These are phyloP conservation scores for Parasitella parasitica DNA, from an alignment of 371 early-diverging fungal genomes.

Conservation along the genomic window DNA sequence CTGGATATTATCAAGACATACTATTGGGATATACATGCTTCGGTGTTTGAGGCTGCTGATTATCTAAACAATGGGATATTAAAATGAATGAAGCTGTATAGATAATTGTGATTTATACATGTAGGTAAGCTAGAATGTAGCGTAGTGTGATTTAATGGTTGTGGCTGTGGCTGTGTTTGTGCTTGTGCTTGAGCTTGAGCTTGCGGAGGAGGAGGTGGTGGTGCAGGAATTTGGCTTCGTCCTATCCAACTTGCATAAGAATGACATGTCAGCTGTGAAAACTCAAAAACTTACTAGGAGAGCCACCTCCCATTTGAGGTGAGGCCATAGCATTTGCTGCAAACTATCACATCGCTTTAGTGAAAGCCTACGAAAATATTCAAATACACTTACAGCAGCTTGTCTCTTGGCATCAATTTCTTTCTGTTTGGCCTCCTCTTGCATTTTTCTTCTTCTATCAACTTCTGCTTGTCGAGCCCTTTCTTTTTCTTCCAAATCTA, in stretches of 20 bases:
- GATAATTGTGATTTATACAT: not conserved
- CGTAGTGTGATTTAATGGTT: no score
- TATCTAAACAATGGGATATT: not conserved
- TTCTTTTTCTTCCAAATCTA: conserved; percentile 19
- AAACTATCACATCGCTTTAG: not conserved
- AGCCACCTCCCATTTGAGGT: conserved; percentile 13
- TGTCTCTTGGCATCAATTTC: conserved; percentile 18
- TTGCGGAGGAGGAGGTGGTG: conserved; percentile 18
- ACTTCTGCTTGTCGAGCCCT: conserved; percentile 21
- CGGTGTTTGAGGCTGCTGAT: not conserved
- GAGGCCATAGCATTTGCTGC: conserved; percentile 15
- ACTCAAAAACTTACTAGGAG: conserved; percentile 3
- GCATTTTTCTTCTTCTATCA: conserved; percentile 29
- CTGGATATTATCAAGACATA: not conserved
- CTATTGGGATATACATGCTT: conserved; percentile 9
- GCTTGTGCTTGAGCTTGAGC: no score
- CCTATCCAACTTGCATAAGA: not conserved
- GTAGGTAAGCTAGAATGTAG: not conserved
- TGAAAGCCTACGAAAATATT: no score
- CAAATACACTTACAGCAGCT: conserved; percentile 10
- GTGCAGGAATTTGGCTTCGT: conserved; percentile 27
- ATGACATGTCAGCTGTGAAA: no score
- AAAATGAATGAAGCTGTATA: not conserved
- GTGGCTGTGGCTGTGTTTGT: not conserved
- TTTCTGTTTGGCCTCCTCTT: conserved; percentile 27